phyloP scores from a whole-genome alignment of 306 rosid species.

The Vicia villosa region DNA sequence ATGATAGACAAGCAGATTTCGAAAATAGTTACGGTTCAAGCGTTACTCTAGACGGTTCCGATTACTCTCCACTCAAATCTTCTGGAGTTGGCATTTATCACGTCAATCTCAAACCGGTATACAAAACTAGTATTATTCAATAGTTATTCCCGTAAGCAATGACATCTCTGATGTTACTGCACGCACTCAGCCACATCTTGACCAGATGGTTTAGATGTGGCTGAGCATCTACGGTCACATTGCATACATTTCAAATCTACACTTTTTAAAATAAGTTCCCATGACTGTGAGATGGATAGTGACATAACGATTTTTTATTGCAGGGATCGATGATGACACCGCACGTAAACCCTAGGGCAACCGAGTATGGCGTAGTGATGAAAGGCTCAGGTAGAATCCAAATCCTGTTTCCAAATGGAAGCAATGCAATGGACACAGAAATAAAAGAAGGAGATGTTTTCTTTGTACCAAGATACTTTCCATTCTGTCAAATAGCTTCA shows the following conservation, averaged over 20 bases:
- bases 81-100: slow-evolving; percentile 65
- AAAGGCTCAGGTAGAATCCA: slow-evolving; percentile 68
- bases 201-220: not conserved
- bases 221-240: not conserved
- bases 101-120: slow-evolving; percentile 78
- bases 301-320: not conserved
- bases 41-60: slow-evolving; percentile 56
- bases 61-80: slow-evolving; percentile 54
- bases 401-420: slow-evolving; percentile 78
- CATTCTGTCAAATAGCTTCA: slow-evolving; percentile 80
- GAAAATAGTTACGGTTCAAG: slow-evolving; percentile 72
- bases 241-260: not conserved
- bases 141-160: not conserved
- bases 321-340: slow-evolving; percentile 96
- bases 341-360: slow-evolving; percentile 78
- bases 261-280: not conserved
- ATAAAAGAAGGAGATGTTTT: slow-evolving; percentile 77
- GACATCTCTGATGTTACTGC: not conserved
- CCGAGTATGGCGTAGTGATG: slow-evolving; percentile 71
- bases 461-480: slow-evolving; percentile 69
- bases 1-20: slow-evolving; percentile 56
- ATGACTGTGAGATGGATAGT: not conserved
- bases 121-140: not conserved
- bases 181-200: not conserved
- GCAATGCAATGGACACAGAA: slow-evolving; percentile 57